Evolutionary conservation across 352 stramenopile species (phyloP), one percentile per base, ranked within the genome.

Genomic region (Saprolegnia diclina): DNA sequence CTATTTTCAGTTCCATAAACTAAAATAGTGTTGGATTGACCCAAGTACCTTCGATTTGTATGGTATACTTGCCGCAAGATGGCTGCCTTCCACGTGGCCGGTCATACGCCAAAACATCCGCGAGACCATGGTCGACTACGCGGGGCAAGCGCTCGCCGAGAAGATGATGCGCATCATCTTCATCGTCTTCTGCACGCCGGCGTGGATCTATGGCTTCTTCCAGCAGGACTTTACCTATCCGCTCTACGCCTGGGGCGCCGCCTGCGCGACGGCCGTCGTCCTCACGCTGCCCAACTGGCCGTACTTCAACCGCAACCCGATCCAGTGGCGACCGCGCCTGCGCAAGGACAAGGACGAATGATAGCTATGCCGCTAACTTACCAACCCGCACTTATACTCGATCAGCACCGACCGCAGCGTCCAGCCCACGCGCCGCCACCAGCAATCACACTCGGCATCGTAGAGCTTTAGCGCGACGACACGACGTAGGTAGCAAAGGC

Each of bases 161-260:
- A 79, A 75, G 52, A 64, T 86, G 29, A 74, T 92, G 65, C 48
- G 82, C 64, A 55, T 83, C 68, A 88, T 82, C 65, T 92, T 92
- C 64, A 68, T 82, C 65, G 54, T 92, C 45, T 78, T 92, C 73
- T 94, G 86, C 76, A 75, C 80, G 48, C 86, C 86, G 44, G 83
- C 84, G 57, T 94, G 86, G 86, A 74, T 94, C 77, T 91, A 92
- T 63, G 86, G 86, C 52, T 92, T 87, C 76, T 66, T 88, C 29
- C 74, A 92, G 71, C 84, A 94, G 63, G 83, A 92, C 77, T 94
- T 94, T 62, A 79, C 71, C 22, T 89, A 91, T 64, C 80, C 86
- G 0, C 80, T 94, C 40, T 80, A 88, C 64, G 86, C 83, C 19
- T 94, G 86, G 83, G 46, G 78, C 26, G 77, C 65, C 5, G 83